Evolutionary conservation across 2,329 filamentous ascomycete genomes (phyloP).

Genomic region (Talaromyces sp.): DNA sequence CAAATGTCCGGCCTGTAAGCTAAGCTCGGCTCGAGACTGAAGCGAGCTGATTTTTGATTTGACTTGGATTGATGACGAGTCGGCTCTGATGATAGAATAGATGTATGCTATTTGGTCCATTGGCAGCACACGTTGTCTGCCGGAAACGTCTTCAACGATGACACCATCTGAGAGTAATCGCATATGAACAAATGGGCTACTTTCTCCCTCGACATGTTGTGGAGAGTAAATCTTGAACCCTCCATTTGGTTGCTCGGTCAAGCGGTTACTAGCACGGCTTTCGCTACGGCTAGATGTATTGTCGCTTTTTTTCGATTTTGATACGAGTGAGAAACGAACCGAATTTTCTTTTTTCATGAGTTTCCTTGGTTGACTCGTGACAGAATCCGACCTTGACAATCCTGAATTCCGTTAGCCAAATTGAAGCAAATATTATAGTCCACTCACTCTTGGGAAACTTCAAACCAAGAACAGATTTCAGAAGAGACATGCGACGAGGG

Average conservation of each 20-base stretch:
- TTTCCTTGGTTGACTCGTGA: slow-evolving; percentile 18
- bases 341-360: slow-evolving; percentile 23
- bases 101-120: slow-evolving; percentile 24
- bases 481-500: slow-evolving; percentile 13
- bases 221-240: background rate
- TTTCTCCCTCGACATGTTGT: background rate
- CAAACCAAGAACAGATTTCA: slow-evolving; percentile 20
- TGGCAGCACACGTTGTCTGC: slow-evolving; percentile 23
- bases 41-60: slow-evolving; percentile 16
- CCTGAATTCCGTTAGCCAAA: slow-evolving; percentile 9
- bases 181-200: slow-evolving; percentile 19
- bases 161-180: slow-evolving; percentile 19
- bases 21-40: slow-evolving; percentile 18
- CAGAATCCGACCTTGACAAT: slow-evolving; percentile 18
- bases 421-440: background rate
- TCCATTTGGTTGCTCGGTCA: slow-evolving; percentile 12
- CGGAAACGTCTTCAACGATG: slow-evolving; percentile 23
- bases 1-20: slow-evolving; percentile 17
- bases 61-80: slow-evolving; percentile 15
- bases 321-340: slow-evolving; percentile 24
- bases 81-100: slow-evolving; percentile 23
- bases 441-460: slow-evolving; percentile 19
- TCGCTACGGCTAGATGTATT: slow-evolving; percentile 13
- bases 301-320: slow-evolving; percentile 15
- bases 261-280: slow-evolving; percentile 3